Evolutionary conservation across 2,329 filamentous ascomycete species (phyloP).

Genomic region (Alternaria infectoria): DNA sequence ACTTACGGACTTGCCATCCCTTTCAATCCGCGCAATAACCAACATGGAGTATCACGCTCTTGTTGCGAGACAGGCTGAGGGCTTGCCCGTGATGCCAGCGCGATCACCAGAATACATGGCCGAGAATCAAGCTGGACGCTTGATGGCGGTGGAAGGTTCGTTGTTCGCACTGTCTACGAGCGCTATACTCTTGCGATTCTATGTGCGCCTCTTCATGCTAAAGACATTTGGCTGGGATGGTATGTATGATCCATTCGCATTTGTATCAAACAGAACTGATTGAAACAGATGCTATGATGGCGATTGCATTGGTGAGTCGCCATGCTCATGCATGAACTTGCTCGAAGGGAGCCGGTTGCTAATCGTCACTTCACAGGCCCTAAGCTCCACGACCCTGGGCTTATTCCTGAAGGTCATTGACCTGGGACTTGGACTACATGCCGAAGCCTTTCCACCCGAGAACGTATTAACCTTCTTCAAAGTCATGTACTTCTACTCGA

Average conservation of each 20-base stretch:
- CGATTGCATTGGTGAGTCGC: slow-evolving; percentile 21
- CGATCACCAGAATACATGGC: slow-evolving; percentile 39
- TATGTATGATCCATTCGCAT: slow-evolving; percentile 4
- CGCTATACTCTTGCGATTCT: slow-evolving; percentile 23
- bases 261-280: slow-evolving; percentile 6
- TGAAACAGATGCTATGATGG: slow-evolving; percentile 49
- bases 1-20: background rate
- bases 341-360: background rate
- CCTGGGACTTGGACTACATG: slow-evolving; percentile 57
- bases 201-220: slow-evolving; percentile 27
- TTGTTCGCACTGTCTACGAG: slow-evolving; percentile 44
- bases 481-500: slow-evolving; percentile 53
- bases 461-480: slow-evolving; percentile 46
- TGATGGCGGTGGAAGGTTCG: slow-evolving; percentile 50
- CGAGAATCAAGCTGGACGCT: slow-evolving; percentile 44
- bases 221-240: slow-evolving; percentile 32
- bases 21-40: background rate
- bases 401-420: slow-evolving; percentile 28
- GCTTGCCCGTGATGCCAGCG: slow-evolving; percentile 10
- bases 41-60: slow-evolving; percentile 12
- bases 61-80: slow-evolving; percentile 12
- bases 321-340: background rate
- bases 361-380: slow-evolving; percentile 2
- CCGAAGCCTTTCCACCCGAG: slow-evolving; percentile 34
- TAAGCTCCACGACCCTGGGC: slow-evolving; percentile 21